Evolutionary conservation across 768 basidiomycete genomes (phyloP), one percentile per base, ranked within the genome.

Genomic region (Omphalotus guepiniiformis): DNA sequence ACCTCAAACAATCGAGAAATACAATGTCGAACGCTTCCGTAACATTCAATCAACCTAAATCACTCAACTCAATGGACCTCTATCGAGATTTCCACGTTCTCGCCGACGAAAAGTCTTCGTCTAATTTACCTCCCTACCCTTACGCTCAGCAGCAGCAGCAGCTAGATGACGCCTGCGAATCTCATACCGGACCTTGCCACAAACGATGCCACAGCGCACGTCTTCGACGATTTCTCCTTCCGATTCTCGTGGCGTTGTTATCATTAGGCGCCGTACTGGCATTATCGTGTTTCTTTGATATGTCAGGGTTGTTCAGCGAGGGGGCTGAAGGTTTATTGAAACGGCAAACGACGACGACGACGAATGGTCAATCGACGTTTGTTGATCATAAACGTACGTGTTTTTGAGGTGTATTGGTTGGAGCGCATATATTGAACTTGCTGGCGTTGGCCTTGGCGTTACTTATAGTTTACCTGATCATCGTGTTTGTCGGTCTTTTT

Each of bases 401-500:
- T 7, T 9, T 23, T 26, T 29, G 25, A 7, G n/a, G 9, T 13
- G n/a, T 18, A 16, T 42, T 18, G 8, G 15, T 16, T 42, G 22
- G 23, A 23, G 18, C 21, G 27, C 27, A 4, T n/a, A 12, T 42
- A 13, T 26, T 13, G 16, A 26, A 12, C 5, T 16, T 29, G 26
- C 35, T 8, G n/a, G 15, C 15, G 26, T 32, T 16, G 19, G 26
- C 38, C 3, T 7, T 12, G 13, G 8, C 18, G 26, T 28, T 22
- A 16, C n/a, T 12, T 29, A 2, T 46, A 84, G 82, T 79, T 15
- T 85, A 83, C 55, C 69, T 85, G 23, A 80, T 84, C 28, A 65
- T 84, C 28, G 55, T 83, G n/a, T 78, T 85, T 58, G 80, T 85
- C 8, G 83, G 83, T 2, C 60, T 85, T 3, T 54, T 79, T 30